Percentiles rank a stretch among this genome's conserved stretches.
Evolutionary conservation across 1,284 basidiomycete species (phyloP).

Genomic region (Cryptococcus wingfieldii): DNA sequence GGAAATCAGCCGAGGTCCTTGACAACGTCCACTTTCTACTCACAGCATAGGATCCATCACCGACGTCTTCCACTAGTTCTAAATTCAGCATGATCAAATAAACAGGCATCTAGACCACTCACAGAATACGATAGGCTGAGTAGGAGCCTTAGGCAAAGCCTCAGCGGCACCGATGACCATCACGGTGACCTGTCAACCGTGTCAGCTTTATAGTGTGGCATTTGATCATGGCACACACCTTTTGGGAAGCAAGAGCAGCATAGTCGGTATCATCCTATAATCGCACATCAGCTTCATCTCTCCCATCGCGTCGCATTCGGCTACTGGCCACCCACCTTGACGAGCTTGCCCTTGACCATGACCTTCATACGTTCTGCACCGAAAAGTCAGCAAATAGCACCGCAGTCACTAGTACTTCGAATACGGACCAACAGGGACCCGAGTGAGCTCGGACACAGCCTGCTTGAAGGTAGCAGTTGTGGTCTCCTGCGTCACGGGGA

Average conservation of each 20-base stretch:
- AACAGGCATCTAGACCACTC: slow-evolving; percentile 52
- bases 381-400: slow-evolving; percentile 1
- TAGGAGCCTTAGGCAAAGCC: slow-evolving; percentile 81
- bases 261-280: slow-evolving; percentile 76
- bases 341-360: slow-evolving; percentile 84
- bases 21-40: neutral
- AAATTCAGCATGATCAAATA: neutral
- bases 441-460: slow-evolving; percentile 72
- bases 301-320: neutral
- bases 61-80: slow-evolving; percentile 14
- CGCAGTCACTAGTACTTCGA: neutral
- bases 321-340: slow-evolving; percentile 28
- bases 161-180: slow-evolving; percentile 77
- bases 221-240: slow-evolving; percentile 13
- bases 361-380: slow-evolving; percentile 84
- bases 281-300: neutral
- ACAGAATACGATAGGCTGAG: slow-evolving; percentile 68
- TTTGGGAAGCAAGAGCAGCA: slow-evolving; percentile 50
- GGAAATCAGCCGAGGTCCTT: neutral
- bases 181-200: slow-evolving; percentile 43
- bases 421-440: slow-evolving; percentile 60
- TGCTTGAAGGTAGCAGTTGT: slow-evolving; percentile 71
- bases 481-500: slow-evolving; percentile 55
- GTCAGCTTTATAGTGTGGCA: neutral
- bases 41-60: slow-evolving; percentile 7